These are phyloP conservation scores for Penicillium sp. DNA, from an alignment of 2,329 filamentous ascomycete genomes.

Conservation along the genomic window DNA sequence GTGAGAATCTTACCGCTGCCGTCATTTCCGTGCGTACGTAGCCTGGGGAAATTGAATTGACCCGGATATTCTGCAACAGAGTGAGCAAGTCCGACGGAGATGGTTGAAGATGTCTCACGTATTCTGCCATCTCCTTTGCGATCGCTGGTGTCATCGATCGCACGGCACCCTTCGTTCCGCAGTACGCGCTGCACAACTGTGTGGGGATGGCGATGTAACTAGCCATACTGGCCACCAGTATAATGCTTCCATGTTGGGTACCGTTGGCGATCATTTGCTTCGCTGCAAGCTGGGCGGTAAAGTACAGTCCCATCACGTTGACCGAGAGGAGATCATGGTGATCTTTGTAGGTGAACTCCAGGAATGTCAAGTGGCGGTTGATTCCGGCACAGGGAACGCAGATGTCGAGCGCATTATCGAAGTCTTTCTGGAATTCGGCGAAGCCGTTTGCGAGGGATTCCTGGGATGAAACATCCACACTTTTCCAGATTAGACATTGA, in stretches of 20 bases:
- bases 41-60: constrained; percentile 45
- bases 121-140: constrained; percentile 44
- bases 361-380: constrained; percentile 45
- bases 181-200: constrained; percentile 50
- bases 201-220: constrained; percentile 52
- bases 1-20: constrained; percentile 25
- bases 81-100: not conserved
- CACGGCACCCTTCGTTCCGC: constrained; percentile 50
- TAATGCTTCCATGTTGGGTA: constrained; percentile 52
- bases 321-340: constrained; percentile 44
- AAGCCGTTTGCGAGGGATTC: constrained; percentile 34
- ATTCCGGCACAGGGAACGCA: constrained; percentile 48
- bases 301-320: constrained; percentile 48
- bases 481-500: constrained; percentile 11
- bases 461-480: constrained; percentile 42
- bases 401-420: constrained; percentile 42
- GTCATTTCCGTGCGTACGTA: constrained; percentile 39
- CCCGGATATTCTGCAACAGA: constrained; percentile 37
- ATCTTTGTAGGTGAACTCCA: constrained; percentile 45
- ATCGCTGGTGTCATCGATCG: constrained; percentile 49
- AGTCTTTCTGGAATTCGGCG: constrained; percentile 33
- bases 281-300: constrained; percentile 50
- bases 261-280: constrained; percentile 53
- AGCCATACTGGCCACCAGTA: constrained; percentile 55
- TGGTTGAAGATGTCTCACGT: constrained; percentile 22